Evolutionary conservation across 805 yeast species (phyloP).

Genomic region (Gaillardinia entomophila): DNA sequence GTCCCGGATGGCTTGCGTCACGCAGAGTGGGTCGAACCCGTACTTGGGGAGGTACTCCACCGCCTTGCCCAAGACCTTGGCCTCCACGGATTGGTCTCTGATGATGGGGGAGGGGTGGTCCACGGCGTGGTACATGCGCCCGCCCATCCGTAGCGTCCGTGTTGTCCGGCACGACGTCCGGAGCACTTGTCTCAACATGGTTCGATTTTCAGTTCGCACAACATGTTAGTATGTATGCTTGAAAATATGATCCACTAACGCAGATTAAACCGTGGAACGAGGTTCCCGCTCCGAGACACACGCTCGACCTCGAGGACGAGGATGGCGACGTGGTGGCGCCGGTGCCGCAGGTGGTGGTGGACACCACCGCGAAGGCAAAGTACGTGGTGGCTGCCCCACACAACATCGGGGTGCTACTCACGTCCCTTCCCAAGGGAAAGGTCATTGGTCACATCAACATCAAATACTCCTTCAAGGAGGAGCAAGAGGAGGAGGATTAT

Average conservation of each 20-base stretch:
- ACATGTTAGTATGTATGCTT: neutral
- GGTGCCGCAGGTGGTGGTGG: constrained; percentile 7
- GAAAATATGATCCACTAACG: too few relatives aligned
- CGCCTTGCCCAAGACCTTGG: constrained; percentile 33
- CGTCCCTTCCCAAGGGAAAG: constrained; percentile 7
- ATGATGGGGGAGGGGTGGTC: constrained; percentile 33
- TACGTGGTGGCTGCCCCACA: constrained; percentile 12
- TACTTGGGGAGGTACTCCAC: constrained; percentile 40
- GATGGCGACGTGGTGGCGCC: constrained; percentile 13
- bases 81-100: constrained; percentile 29
- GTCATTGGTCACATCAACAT: constrained; percentile 10
- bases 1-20: constrained; percentile 44
- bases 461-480: constrained; percentile 7
- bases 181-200: neutral
- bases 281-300: constrained; percentile 45
- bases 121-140: constrained; percentile 26
- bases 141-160: too few relatives aligned
- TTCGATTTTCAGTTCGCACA: too few relatives aligned
- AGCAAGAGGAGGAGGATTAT: constrained; percentile 26
- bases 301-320: constrained; percentile 40
- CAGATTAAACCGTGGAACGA: constrained; percentile 49
- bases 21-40: constrained; percentile 47
- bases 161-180: too few relatives aligned
- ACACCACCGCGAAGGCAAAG: neutral
- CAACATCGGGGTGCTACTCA: constrained; percentile 10